Evolutionary conservation across 2,329 filamentous ascomycete species (phyloP), one percentile per base, ranked within the genome.

Genomic region (Phoma herbarum): DNA sequence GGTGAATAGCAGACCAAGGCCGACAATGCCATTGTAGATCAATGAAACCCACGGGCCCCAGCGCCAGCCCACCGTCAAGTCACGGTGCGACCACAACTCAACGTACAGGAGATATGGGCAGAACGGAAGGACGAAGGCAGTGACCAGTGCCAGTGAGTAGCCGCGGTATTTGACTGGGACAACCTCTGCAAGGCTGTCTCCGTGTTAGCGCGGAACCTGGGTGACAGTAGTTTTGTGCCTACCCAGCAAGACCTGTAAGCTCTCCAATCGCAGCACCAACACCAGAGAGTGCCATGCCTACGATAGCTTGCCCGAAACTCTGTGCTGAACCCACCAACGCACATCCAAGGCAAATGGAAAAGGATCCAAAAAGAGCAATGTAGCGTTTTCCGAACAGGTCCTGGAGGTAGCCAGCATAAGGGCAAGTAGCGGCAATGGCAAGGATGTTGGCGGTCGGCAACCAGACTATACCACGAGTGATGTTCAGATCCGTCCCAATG

Each of bases 341-440:
- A 41, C 68, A 73, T 7, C 73, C 74, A 16, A 74, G 52, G 39
- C 70, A 72, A n/a, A 75, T 70, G 31, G 63, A 70, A 1, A 69
- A 23, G 1, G 71, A 66, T 2, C 72, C 74, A 22, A 74, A 72
- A 16, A 77, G 63, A 9, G 75, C 71, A 28, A 75, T 75, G 44
- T 76, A 75, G 12, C 74, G 63, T 51, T 75, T 73, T 3, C 75
- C 75, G 22, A 76, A 75, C 7, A 77, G 55, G 59, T 76, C 75
- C 22, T 75, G 72, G 6, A 76, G 65, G 51, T 75, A 77, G 16
- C 74, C 75, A 37, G 72, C 72, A 44, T 73, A 76, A 0, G 75
- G 74, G 29, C 69, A 73, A 10, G 68, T 65, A 2, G 74, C 72
- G 29, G 73, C 71, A 51, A 75, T 74, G 26, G 72, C 72, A n/a